A percentile compares a stretch with the other conserved stretches of the same genome.
Evolutionary conservation across 2,329 filamentous ascomycete species (phyloP).

Genomic region (Pezicula carpinea): DNA sequence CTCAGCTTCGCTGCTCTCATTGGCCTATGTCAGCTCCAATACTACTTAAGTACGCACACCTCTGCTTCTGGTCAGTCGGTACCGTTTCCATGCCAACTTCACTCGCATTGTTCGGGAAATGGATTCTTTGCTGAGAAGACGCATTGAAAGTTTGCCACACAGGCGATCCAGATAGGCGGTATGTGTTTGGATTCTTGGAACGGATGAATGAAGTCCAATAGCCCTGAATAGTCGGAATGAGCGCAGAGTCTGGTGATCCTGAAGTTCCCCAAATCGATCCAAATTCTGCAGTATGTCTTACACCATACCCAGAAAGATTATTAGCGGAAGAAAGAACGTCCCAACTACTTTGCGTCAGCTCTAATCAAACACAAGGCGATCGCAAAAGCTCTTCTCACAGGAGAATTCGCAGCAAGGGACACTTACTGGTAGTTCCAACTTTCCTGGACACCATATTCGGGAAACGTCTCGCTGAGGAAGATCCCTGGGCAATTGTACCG

Average conservation of each 20-base stretch:
- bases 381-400: too few relatives aligned
- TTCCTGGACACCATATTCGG: conserved; percentile 28
- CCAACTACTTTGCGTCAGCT: conserved; percentile 12
- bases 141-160: conserved; percentile 44
- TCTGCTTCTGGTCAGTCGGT: conserved; percentile 31
- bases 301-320: conserved; percentile 51
- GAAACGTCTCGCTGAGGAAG: conserved; percentile 34
- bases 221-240: conserved; percentile 57
- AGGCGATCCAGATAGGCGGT: conserved; percentile 40
- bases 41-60: conserved; percentile 43
- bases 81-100: conserved; percentile 39
- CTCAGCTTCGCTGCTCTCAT: conserved; percentile 20
- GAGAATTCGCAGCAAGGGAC: too few relatives aligned
- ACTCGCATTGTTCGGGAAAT: conserved; percentile 38
- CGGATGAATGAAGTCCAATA: conserved; percentile 75
- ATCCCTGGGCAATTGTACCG: conserved; percentile 61
- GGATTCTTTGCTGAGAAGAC: conserved; percentile 22
- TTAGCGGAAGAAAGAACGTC: conserved; percentile 57
- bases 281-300: conserved; percentile 63
- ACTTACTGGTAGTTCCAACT: conserved; percentile 59
- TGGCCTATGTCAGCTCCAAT: conserved; percentile 45
- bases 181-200: conserved; percentile 59
- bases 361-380: too few relatives aligned
- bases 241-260: conserved; percentile 45
- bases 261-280: conserved; percentile 69